Evolutionary conservation across 371 early-diverging fungal species (phyloP).

Genomic region (Mortierella sp.): DNA sequence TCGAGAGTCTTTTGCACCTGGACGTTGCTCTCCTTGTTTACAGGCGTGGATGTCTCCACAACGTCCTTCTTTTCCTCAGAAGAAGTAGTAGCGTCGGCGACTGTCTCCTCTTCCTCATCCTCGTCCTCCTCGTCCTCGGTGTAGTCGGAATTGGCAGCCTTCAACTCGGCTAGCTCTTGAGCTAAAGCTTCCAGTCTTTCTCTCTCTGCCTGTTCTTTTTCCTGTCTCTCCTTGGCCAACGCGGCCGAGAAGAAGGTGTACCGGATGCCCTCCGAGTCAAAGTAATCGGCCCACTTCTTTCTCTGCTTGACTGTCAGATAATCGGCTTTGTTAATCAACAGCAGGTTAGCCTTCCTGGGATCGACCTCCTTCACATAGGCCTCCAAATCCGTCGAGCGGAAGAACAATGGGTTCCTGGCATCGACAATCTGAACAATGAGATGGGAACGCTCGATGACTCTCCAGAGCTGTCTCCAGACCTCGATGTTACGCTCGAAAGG

Average conservation of each 20-base stretch:
- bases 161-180: constrained; percentile 53
- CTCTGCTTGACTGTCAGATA: constrained; percentile 86
- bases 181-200: constrained; percentile 50
- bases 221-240: constrained; percentile 65
- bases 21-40: constrained; percentile 4
- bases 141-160: constrained; percentile 46
- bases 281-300: constrained; percentile 90
- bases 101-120: constrained; percentile 55
- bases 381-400: constrained; percentile 94
- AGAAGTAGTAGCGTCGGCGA: too few relatives aligned
- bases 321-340: constrained; percentile 99
- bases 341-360: constrained; percentile 79
- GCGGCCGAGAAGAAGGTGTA: constrained; percentile 96
- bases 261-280: constrained; percentile 80
- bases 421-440: constrained; percentile 99
- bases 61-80: constrained; percentile 54
- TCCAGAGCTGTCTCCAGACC: constrained; percentile 99
- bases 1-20: constrained; percentile 18
- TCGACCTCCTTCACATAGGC: constrained; percentile 93
- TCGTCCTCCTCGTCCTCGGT: constrained; percentile 47
- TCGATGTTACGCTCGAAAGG: constrained; percentile 99
- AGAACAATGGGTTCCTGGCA: constrained; percentile 97
- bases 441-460: constrained; percentile 98
- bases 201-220: constrained; percentile 60
- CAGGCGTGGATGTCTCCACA: background rate